Conservation (phyloP, 164 flowering plant genomes). For the Houttuynia cordata region DNA sequence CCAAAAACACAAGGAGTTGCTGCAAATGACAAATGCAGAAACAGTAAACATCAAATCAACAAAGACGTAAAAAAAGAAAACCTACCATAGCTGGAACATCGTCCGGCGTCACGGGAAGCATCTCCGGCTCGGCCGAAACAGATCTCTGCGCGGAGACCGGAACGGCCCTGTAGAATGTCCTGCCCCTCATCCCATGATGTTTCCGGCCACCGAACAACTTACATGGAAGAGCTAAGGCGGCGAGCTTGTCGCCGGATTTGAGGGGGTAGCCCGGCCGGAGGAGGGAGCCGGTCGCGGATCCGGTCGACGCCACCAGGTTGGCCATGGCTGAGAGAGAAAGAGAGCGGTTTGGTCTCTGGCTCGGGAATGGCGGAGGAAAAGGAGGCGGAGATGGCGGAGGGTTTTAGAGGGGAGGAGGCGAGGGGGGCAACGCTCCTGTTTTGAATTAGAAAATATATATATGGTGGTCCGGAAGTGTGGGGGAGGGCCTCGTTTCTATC, state of each 20-base stretch:
- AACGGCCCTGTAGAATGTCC: not conserved
- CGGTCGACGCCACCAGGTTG: constrained; percentile 12
- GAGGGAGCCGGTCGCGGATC: constrained; percentile 13
- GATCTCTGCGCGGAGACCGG: constrained; percentile 13
- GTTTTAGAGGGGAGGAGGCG: not conserved
- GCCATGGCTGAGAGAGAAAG: constrained; percentile 13
- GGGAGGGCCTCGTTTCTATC: not conserved
- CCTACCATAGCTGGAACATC: constrained; percentile 12
- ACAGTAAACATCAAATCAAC: not conserved
- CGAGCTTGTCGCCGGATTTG: constrained; percentile 11
- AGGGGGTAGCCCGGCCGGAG: constrained; percentile 1
- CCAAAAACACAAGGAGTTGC: not conserved
- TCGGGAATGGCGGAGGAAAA: not conserved
- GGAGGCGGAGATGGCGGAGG: not conserved
- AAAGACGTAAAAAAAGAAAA: not conserved
- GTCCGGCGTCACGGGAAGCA: constrained; percentile 19
- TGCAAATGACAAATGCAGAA: not conserved
- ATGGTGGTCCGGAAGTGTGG: not conserved
- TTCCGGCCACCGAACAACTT: not conserved
- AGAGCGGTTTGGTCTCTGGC: not conserved
- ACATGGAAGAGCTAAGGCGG: constrained; percentile 5
- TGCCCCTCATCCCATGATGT: not conserved
- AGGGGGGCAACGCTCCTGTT: not conserved
- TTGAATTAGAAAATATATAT: not conserved
- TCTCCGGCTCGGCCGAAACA: constrained; percentile 5